Evolutionary conservation across 345 rosid species (phyloP).

Genomic region (Litchi chinensis): DNA sequence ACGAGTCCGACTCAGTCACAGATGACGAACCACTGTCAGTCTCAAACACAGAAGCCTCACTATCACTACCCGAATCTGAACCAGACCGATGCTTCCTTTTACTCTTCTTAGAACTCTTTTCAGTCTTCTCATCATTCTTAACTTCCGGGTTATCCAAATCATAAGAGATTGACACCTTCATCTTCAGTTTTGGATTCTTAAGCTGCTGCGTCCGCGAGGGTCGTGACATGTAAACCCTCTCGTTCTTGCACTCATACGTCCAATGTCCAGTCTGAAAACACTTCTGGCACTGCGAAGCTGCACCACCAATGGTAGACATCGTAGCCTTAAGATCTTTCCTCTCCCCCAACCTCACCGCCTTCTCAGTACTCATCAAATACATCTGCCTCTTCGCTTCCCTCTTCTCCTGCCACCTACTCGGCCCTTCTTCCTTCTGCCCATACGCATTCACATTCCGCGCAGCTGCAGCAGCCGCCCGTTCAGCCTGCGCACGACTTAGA

Average conservation of each 20-base stretch:
- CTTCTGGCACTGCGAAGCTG: slow-evolving; percentile 81
- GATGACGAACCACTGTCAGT: slow-evolving; percentile 68
- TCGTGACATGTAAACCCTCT: slow-evolving; percentile 83
- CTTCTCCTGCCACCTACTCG: slow-evolving; percentile 98
- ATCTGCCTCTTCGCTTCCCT: slow-evolving; percentile 95
- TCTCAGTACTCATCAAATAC: slow-evolving; percentile 98
- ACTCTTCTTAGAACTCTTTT: slow-evolving; percentile 67
- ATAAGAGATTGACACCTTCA: slow-evolving; percentile 56
- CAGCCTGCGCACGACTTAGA: slow-evolving; percentile 96
- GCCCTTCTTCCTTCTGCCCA: slow-evolving; percentile 99
- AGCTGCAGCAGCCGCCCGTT: slow-evolving; percentile 92
- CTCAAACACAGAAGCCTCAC: slow-evolving; percentile 93
- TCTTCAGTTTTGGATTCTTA: slow-evolving; percentile 81
- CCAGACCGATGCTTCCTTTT: slow-evolving; percentile 79
- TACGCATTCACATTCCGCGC: slow-evolving; percentile 94
- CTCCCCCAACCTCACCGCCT: slow-evolving; percentile 87
- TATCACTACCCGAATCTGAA: slow-evolving; percentile 67
- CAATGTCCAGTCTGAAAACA: slow-evolving; percentile 94
- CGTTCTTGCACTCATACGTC: slow-evolving; percentile 96
- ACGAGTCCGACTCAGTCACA: slow-evolving; percentile 60
- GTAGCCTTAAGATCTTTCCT: slow-evolving; percentile 77
- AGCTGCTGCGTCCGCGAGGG: slow-evolving; percentile 96
- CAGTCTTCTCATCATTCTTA: slow-evolving; percentile 46
- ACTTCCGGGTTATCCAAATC: slow-evolving; percentile 54
- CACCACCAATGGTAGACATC: slow-evolving; percentile 45